Evolutionary conservation across 805 yeast species (phyloP).

Genomic region (Saccharomycopsis guyanensis): DNA sequence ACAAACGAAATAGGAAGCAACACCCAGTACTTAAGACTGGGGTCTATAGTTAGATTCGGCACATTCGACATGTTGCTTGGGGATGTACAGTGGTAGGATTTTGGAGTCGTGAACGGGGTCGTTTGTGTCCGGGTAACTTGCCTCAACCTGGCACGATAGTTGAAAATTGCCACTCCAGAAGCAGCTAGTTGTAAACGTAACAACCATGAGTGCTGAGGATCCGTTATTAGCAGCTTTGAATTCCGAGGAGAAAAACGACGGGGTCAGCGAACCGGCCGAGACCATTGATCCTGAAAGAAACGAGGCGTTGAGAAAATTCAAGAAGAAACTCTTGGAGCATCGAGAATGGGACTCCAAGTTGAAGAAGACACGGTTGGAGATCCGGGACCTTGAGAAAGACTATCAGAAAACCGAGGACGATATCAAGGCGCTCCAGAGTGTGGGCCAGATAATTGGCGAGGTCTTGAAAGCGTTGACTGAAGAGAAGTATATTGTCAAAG

Average conservation of each 20-base stretch:
- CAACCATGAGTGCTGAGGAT: slow-evolving; percentile 54
- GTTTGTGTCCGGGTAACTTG: not conserved
- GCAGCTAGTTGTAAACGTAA: too few relatives aligned
- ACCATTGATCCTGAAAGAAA: slow-evolving; percentile 62
- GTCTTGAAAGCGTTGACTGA: slow-evolving; percentile 91
- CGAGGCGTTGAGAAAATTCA: slow-evolving; percentile 69
- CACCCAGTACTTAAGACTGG: slow-evolving; percentile 82
- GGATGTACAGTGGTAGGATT: too few relatives aligned
- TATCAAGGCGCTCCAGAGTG: slow-evolving; percentile 92
- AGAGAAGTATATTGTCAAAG: slow-evolving; percentile 92
- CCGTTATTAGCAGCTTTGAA: slow-evolving; percentile 68
- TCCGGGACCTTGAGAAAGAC: slow-evolving; percentile 74
- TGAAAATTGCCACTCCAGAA: not conserved
- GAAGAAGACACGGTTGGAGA: slow-evolving; percentile 72
- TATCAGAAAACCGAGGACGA: slow-evolving; percentile 94
- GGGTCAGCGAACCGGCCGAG: slow-evolving; percentile 22
- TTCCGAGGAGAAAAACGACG: slow-evolving; percentile 27
- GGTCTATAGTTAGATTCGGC: slow-evolving; percentile 65
- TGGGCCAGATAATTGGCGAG: slow-evolving; percentile 96
- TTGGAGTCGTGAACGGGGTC: not conserved
- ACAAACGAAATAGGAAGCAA: slow-evolving; percentile 81
- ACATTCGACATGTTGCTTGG: slow-evolving; percentile 21
- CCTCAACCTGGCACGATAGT: not conserved
- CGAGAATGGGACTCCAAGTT: slow-evolving; percentile 90
- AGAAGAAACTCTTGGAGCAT: slow-evolving; percentile 83